These are phyloP conservation scores for Saraca asoca DNA, from an alignment of 331 rosid species.

Conservation along the genomic window DNA sequence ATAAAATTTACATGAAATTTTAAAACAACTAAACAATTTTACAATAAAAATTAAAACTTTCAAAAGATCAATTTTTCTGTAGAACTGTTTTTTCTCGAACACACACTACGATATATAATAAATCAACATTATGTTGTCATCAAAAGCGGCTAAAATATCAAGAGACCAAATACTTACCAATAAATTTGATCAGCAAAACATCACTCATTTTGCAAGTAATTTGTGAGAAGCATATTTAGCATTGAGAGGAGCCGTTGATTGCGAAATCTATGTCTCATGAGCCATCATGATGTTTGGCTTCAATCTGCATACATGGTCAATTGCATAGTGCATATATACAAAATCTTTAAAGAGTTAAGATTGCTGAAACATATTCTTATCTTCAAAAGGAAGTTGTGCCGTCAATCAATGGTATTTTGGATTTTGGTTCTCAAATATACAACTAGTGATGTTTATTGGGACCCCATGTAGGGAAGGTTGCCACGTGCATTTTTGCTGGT, in stretches of 20 bases:
- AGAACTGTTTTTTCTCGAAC: no score
- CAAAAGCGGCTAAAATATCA: not conserved
- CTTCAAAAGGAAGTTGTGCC: constrained; percentile 4
- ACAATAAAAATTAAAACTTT: no score
- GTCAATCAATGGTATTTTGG: not conserved
- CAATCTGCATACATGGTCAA: constrained; percentile 16
- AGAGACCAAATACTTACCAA: not conserved
- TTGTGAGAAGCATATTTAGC: constrained; percentile 30
- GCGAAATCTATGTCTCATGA: constrained; percentile 24
- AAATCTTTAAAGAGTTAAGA: not conserved
- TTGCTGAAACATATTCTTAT: not conserved
- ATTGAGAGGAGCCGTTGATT: constrained; percentile 1
- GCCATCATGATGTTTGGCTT: constrained; percentile 5
- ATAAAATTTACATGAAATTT: no score
- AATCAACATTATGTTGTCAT: not conserved
- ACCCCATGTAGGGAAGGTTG: not conserved
- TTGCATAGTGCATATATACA: constrained; percentile 5
- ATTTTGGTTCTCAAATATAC: not conserved
- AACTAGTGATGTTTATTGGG: constrained; percentile 7
- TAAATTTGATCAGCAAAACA: not conserved
- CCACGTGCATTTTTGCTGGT: constrained; percentile 21
- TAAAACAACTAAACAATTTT: no score
- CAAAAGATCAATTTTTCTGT: no score
- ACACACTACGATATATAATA: no score
- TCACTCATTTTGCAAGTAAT: constrained; percentile 16